Conservation (phyloP, 176 grass and related monocot genomes). For the Lolium rigidum region DNA sequence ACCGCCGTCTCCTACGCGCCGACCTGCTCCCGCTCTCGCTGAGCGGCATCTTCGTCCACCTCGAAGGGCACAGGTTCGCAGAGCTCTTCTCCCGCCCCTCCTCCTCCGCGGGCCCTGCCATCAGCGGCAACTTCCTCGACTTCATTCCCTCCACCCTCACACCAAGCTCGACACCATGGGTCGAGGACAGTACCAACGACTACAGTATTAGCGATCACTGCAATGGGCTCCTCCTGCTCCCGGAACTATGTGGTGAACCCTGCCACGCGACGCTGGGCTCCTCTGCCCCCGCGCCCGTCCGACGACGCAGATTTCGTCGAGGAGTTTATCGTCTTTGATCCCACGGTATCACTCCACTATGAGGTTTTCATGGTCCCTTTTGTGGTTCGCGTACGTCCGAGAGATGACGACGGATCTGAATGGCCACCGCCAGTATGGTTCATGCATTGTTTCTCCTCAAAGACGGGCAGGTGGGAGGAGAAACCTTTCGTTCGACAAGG, state of each 20-base stretch:
- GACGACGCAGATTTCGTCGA: neutral
- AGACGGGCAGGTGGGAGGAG: neutral
- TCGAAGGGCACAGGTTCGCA: neutral
- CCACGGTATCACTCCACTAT: neutral
- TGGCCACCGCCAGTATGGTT: neutral
- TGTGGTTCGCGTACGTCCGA: neutral
- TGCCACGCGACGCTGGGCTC: neutral
- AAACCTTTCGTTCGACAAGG: neutral
- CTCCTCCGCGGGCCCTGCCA: neutral
- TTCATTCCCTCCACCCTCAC: neutral
- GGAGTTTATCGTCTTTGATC: neutral
- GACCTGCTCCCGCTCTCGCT: neutral
- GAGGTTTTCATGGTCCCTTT: neutral
- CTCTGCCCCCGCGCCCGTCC: neutral
- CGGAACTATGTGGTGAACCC: neutral
- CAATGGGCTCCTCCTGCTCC: neutral
- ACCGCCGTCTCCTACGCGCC: neutral
- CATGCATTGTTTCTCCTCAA: neutral
- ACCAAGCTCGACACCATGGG: no score
- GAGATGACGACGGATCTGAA: neutral
- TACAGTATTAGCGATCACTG: no score
- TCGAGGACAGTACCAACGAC: no score
- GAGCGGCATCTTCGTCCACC: neutral
- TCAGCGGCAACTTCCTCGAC: neutral
- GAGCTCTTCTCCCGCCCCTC: slow-evolving; percentile 4